Base-by-base conservation (phyloP, 495 filamentous ascomycete genomes). In the Astrothelium macrocarpum region DNA sequence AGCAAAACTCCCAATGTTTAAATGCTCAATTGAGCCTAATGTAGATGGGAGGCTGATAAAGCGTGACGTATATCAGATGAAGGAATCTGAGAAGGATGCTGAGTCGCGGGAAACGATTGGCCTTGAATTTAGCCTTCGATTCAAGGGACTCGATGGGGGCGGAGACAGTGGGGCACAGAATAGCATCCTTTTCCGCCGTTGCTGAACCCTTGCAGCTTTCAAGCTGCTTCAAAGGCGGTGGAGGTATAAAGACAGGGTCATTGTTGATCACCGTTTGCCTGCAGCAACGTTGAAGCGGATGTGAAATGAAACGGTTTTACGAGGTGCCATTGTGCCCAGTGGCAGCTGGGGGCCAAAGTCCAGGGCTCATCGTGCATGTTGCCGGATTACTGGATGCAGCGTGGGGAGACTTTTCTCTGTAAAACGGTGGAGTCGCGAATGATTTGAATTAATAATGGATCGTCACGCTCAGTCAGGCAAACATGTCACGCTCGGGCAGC, bases 151-250 rank as follows among this genome's bases (percentile, higher is more conserved):
- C n/a, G 43, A 49, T 18, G 43, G 43, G 43, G 43, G 43, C n/a
- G 43, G 43, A 49, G 43, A 20, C n/a, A 18, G 43, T 49, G 43
- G 43, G 43, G 43, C 43, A 49, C 43, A 49, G 43, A 3, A 10
- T 10, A 4, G n/a, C n/a, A 26, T 3, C 5, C 25, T 20, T 7
- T 56, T 29, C 25, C 10, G 7, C 49, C 4, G 10, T 23, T 23
- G 20, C 20, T 56, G 2, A 7, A n/a, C n/a, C 20, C 25, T 4
- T 56, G 5, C 25, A 5, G 10, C 20, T 20, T 56, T n/a, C 29
- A n/a, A 56, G 49, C 49, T 56, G 25, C 2, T 26, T 56, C 49
- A 16, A 56, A 29, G 49, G 49, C 49, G 49, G 49, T 56, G 49
- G 49, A 56, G n/a, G 11, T 20, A 9, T n/a, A 26, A 7, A 10